Conservation (phyloP, 345 rosid species). For the Eucalyptus curtisii region DNA sequence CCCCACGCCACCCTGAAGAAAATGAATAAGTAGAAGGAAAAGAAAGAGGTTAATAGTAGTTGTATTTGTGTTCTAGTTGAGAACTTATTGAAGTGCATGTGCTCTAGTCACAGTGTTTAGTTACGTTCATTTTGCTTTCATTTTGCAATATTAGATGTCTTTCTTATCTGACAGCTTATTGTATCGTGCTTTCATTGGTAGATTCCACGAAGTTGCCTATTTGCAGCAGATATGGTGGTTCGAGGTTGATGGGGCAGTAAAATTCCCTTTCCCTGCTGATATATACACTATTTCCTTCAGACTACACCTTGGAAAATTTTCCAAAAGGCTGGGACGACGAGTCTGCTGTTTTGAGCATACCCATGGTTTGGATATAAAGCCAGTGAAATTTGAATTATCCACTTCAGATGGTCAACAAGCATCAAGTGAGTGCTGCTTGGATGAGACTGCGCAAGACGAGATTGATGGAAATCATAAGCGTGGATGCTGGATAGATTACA, state of each 20-base stretch:
- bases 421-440: slow-evolving; percentile 45
- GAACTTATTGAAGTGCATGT: not conserved
- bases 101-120: not conserved
- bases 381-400: slow-evolving; percentile 46
- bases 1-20: not conserved
- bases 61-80: not conserved
- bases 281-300: slow-evolving; percentile 65
- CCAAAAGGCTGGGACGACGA: slow-evolving; percentile 63
- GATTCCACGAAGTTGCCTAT: slow-evolving; percentile 43
- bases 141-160: not conserved
- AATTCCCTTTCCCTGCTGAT: slow-evolving; percentile 79
- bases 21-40: not conserved
- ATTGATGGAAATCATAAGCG: slow-evolving; percentile 55
- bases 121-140: not conserved
- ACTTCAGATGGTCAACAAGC: slow-evolving; percentile 70
- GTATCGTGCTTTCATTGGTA: not conserved
- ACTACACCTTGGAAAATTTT: slow-evolving; percentile 77
- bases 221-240: not conserved
- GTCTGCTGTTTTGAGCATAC: slow-evolving; percentile 58
- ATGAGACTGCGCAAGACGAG: slow-evolving; percentile 36
- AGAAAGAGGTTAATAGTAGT: not conserved
- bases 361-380: slow-evolving; percentile 88
- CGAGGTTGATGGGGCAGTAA: slow-evolving; percentile 76
- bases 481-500: slow-evolving; percentile 82
- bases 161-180: not conserved